phyloP scores from a whole-genome alignment of 2,329 filamentous ascomycete genomes.

The Aschersonia sp. region DNA sequence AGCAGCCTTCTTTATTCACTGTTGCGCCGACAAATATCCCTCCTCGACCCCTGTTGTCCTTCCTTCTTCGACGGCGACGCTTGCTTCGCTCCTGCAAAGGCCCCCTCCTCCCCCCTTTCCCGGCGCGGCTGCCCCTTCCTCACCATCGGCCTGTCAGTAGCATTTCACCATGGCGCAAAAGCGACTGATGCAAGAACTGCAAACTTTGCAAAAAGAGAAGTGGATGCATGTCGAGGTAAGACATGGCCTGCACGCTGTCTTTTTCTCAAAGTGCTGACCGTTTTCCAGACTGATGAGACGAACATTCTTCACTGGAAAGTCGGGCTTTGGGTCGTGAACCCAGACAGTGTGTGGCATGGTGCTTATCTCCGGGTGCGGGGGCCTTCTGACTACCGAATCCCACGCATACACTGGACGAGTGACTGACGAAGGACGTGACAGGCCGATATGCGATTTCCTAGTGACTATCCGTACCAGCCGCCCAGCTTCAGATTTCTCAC shows the following conservation, averaged over 20 bases:
- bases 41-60: too few relatives aligned
- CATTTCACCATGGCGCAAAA: conserved; percentile 37
- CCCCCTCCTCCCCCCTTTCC: too few relatives aligned
- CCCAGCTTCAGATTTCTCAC: conserved; percentile 74
- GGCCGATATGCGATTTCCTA: conserved; percentile 74
- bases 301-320: conserved; percentile 81
- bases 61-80: too few relatives aligned
- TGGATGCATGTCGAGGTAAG: conserved; percentile 81
- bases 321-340: conserved; percentile 82
- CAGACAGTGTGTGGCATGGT: conserved; percentile 81
- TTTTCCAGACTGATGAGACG: conserved; percentile 51
- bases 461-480: conserved; percentile 79
- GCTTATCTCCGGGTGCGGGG: conserved; percentile 62
- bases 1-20: too few relatives aligned
- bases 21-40: too few relatives aligned
- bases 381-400: conserved; percentile 5
- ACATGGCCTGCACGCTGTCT: too few relatives aligned
- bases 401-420: neutral
- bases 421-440: conserved; percentile 15
- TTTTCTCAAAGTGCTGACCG: too few relatives aligned
- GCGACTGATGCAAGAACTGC: conserved; percentile 80
- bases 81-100: too few relatives aligned
- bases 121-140: too few relatives aligned
- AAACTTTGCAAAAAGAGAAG: conserved; percentile 69
- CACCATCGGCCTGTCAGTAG: neutral